Evolutionary conservation across 73 alveolate species (phyloP), one percentile per base, ranked within the genome.

Genomic region (Paramecium sonneborni): DNA sequence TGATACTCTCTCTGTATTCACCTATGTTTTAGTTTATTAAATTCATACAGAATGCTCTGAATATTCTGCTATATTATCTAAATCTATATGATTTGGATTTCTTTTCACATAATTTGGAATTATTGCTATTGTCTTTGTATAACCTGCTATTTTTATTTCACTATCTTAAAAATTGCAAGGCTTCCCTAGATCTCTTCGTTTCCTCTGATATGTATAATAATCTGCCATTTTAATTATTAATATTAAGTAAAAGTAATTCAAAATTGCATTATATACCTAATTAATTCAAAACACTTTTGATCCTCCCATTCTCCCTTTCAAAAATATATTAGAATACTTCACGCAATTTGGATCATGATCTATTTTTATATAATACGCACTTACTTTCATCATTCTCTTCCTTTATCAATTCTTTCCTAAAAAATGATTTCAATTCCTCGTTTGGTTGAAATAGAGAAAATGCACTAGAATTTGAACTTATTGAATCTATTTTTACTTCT

Each of bases 1-100:
- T 32, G 95, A 95, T 10, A 97, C 97, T 79, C 98, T 92, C 89
- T 97, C 98, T 14, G 99, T 97, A 88, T 97, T 97, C 52, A 97
- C 98, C 94, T 89, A 21, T 18, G 23, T 52, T 38, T 48, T 85
- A 14, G 86, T 38, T 9, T 57, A 46, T 1, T 69, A 39, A 57
- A 93, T 62, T 14, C 84, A 70, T 93, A 93, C 98, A 28, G 97
- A 87, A 86, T 96, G 98, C 86, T 92, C 97, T 3, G 98, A 95
- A 58, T 96, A 93, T 41, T 69, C 92, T 14, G 98, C 98, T 52
- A 96, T 95, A 92, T 97, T 97, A 92, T 96, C 98, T 23, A 96
- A 88, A 79, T 86, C 89, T 14, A 97, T 85, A 92, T 57, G 85
- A 84, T 95, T 93, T 6, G 98, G 99, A 93, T 97, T 95, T 55